Conservation (phyloP, 1,284 basidiomycete genomes). For the Quambalaria eucalypti region DNA sequence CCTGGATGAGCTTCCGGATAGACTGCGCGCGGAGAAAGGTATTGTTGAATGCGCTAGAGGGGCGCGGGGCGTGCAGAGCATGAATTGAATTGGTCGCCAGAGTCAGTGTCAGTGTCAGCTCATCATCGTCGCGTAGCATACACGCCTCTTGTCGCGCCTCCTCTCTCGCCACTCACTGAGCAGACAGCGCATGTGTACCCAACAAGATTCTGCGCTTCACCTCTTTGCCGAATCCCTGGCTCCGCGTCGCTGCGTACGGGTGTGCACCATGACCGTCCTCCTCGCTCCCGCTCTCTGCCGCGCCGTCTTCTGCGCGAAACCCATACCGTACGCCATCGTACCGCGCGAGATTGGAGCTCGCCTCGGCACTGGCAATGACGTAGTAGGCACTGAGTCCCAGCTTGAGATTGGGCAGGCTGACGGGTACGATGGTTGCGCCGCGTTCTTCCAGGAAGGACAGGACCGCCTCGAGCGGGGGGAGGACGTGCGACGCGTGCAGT, state of each 20-base stretch:
- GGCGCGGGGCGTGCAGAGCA: too few species aligned
- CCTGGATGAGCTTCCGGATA: conserved; percentile 61
- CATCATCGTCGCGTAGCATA: not conserved
- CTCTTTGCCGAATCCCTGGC: conserved; percentile 66
- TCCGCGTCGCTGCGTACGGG: conserved; percentile 39
- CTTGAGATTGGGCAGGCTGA: conserved; percentile 67
- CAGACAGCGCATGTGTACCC: conserved; percentile 82
- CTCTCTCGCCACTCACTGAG: conserved; percentile 47
- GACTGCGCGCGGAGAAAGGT: conserved; percentile 87
- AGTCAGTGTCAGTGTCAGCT: not conserved
- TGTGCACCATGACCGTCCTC: conserved; percentile 47
- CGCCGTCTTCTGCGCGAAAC: conserved; percentile 34
- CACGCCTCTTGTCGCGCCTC: not conserved
- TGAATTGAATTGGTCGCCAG: not conserved
- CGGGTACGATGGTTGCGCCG: conserved; percentile 64
- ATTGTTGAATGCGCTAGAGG: conserved; percentile 78
- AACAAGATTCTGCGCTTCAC: conserved; percentile 80
- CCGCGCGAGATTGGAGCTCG: conserved; percentile 80
- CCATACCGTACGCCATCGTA: conserved; percentile 71
- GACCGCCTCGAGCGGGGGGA: conserved; percentile 52
- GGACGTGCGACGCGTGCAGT: conserved; percentile 52
- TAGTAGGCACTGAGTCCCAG: conserved; percentile 89
- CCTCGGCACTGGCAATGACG: conserved; percentile 85
- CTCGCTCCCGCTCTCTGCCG: not conserved
- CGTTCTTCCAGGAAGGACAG: conserved; percentile 54